Percentiles rank a stretch among this genome's conserved stretches.
Conservation (phyloP, 75 land plant species). For the Cryptomeria japonica region DNA sequence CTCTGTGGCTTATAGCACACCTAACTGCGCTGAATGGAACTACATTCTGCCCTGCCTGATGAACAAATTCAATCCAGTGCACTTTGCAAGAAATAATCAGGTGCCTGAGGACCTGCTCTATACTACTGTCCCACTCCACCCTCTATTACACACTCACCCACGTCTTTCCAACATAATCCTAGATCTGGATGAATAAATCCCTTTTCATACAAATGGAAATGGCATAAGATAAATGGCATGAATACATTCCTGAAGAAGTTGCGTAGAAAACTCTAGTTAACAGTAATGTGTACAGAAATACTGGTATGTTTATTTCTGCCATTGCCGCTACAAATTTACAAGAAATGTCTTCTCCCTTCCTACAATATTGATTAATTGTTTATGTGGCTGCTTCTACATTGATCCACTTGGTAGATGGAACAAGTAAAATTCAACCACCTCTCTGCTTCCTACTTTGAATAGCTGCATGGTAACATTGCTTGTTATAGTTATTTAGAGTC, state of each 20-base stretch:
- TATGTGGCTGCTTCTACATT: too few species aligned
- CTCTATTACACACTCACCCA: neutral
- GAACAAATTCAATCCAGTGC: constrained; percentile 74
- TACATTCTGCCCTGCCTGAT: constrained; percentile 61
- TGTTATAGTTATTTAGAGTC: too few species aligned
- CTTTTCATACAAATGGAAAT: neutral
- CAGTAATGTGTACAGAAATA: neutral
- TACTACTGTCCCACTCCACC: constrained; percentile 27
- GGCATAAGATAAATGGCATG: neutral
- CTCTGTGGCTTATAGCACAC: constrained; percentile 66
- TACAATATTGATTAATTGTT: too few species aligned
- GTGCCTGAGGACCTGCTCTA: constrained; percentile 45
- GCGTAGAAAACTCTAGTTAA: neutral
- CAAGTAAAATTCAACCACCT: too few species aligned
- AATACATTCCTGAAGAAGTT: neutral
- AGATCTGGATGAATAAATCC: neutral
- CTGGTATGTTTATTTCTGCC: too few species aligned
- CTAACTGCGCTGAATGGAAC: constrained; percentile 41
- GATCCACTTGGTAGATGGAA: too few species aligned
- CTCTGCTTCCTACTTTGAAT: too few species aligned
- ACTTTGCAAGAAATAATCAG: constrained; percentile 48
- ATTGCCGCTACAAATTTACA: too few species aligned
- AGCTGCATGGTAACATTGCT: too few species aligned
- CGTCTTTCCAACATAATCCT: neutral
- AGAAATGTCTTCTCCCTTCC: too few species aligned